These are phyloP conservation scores for Ilyonectria destructans DNA, from an alignment of 2,329 filamentous ascomycete genomes.

Conservation along the genomic window DNA sequence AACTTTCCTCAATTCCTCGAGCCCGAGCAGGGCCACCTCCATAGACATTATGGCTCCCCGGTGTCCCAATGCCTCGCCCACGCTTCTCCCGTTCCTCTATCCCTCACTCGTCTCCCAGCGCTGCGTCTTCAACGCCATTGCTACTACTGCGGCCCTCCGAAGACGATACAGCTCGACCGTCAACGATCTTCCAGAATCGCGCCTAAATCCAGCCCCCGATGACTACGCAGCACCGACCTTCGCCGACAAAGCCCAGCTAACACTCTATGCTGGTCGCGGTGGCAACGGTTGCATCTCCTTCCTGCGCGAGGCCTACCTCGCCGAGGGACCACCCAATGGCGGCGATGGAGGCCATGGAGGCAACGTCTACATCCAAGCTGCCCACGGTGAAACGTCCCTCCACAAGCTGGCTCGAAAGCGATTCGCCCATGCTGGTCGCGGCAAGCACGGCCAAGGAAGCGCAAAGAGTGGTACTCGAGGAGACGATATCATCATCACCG, in stretches of 20 bases:
- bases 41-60: conserved; percentile 48
- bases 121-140: conserved; percentile 29
- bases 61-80: conserved; percentile 44
- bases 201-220: conserved; percentile 85
- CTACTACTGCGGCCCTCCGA: conserved; percentile 29
- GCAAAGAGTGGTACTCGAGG: conserved; percentile 83
- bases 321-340: conserved; percentile 92
- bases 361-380: conserved; percentile 94
- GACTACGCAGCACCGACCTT: conserved; percentile 90
- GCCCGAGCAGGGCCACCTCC: conserved; percentile 6
- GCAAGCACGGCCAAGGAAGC: conserved; percentile 85
- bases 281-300: conserved; percentile 97
- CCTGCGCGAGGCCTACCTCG: conserved; percentile 89
- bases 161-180: conserved; percentile 50
- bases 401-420: conserved; percentile 90
- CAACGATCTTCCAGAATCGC: conserved; percentile 64
- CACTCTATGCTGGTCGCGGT: conserved; percentile 83
- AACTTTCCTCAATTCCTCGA: background rate
- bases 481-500: conserved; percentile 89
- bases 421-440: conserved; percentile 81
- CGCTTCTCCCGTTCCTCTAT: conserved; percentile 63
- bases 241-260: conserved; percentile 87
- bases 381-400: conserved; percentile 90
- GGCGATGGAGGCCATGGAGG: conserved; percentile 95
- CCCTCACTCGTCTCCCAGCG: conserved; percentile 59